Base-by-base conservation (phyloP, 306 rosid species). In the Cucurbita ficifolia region DNA sequence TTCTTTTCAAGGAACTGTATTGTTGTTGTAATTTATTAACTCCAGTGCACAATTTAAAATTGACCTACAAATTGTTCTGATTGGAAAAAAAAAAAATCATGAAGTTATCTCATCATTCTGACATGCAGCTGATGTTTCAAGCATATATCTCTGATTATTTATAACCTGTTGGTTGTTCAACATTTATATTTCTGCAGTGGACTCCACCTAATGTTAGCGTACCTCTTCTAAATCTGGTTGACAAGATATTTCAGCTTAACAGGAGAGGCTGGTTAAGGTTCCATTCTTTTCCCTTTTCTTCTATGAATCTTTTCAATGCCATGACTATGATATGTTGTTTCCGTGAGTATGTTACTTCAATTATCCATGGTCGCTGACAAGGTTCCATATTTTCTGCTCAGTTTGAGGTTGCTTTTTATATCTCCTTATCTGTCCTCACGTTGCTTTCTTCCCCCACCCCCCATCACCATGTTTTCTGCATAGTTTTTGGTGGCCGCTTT, bases 221-320 rank as follows among this genome's bases (percentile, higher is more conserved):
- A 65, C 99, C 99, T 73, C 65, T 95, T 69, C 82, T 95, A 88
- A 88, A 91, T 82, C 85, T 95, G 81, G 99, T 95, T 76, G 99
- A 95, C 86, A 95, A 91, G 76, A 80, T 95, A 76, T 95, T 95
- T 86, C 97, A 95, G 86, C 97, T 95, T 3, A 91, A 95, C 80
- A 88, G 91, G 84, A 91, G 97, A 87, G 99, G 99, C 78, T 95
- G 99, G 99, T 82, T 95, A 81, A 95, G 99, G 99, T 95, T 76
- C 72, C 74, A 50, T 52, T 62, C 73, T 76, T 86, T 58, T 81
- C 48, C 40, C 64, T 46, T 79, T 35, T 10, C 46, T 33, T 78
- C 58, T 74, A 50, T 77, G 42, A 16, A 53, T 10, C 12, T 68
- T 11, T 52, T 38, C 39, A 11, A 42, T 72, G 62, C 12, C 51